phyloP scores from a whole-genome alignment of 805 yeast genomes.

The Myxozyma geophila region DNA sequence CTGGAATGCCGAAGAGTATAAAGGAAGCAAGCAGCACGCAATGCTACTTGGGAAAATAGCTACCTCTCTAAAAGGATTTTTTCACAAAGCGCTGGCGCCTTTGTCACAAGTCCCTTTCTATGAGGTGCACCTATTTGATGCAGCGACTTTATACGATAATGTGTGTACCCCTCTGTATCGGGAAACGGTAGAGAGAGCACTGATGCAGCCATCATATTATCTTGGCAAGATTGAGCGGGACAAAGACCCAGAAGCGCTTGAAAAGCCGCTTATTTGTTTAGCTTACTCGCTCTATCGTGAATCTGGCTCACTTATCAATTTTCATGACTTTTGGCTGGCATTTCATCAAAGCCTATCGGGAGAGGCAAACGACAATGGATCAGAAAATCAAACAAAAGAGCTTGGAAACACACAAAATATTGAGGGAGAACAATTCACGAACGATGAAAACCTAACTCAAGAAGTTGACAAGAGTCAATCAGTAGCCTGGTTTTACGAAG shows the following conservation, averaged over 20 bases:
- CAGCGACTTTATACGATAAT: constrained; percentile 6
- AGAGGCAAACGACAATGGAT: neutral
- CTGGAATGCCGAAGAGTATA: constrained; percentile 13
- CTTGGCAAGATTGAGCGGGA: constrained; percentile 2
- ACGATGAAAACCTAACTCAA: neutral
- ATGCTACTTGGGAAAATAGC: constrained; percentile 11
- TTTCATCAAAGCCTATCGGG: constrained; percentile 20
- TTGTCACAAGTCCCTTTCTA: constrained; percentile 22
- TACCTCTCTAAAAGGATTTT: constrained; percentile 1
- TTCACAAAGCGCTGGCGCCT: constrained; percentile 5
- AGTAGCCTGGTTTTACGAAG: constrained; percentile 30
- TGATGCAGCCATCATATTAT: constrained; percentile 15
- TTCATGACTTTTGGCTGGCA: constrained; percentile 35
- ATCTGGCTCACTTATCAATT: constrained; percentile 30
- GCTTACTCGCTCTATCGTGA: constrained; percentile 33
- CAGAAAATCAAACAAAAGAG: neutral
- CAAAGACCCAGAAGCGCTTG: neutral
- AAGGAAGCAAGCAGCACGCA: constrained; percentile 15
- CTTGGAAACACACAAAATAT: neutral
- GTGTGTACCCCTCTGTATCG: constrained; percentile 22
- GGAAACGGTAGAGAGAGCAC: constrained; percentile 21
- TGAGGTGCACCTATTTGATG: constrained; percentile 28
- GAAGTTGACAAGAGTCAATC: constrained; percentile 5
- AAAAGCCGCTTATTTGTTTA: constrained; percentile 16
- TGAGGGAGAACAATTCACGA: neutral